Conservation (phyloP, 176 grass and related monocot genomes). For the Juncus effusus region DNA sequence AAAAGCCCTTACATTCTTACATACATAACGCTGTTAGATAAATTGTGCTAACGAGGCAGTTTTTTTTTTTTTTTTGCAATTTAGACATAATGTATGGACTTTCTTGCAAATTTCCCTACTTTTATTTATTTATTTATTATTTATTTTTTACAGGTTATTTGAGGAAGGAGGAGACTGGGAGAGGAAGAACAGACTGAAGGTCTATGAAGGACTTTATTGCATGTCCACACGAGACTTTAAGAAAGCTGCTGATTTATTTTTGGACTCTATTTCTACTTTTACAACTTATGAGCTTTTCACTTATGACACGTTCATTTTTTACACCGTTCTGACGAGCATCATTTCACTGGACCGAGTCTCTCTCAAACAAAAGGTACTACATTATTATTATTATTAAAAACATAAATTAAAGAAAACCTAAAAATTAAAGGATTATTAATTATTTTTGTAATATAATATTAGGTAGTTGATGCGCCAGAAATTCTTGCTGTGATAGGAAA, state of each 20-base stretch:
- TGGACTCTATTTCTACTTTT: constrained; percentile 98
- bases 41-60: no score
- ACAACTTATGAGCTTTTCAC: constrained; percentile 89
- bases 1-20: no score
- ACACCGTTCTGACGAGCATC: constrained; percentile 85
- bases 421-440: no score
- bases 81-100: constrained; percentile 3
- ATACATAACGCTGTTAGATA: no score
- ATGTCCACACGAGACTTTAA: constrained; percentile 94
- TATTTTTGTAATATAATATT: constrained; percentile 18
- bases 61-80: neutral
- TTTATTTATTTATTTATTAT: constrained; percentile 20
- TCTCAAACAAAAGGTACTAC: constrained; percentile 74
- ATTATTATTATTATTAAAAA: neutral
- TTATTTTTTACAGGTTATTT: constrained; percentile 60
- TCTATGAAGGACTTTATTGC: constrained; percentile 94
- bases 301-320: constrained; percentile 95
- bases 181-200: constrained; percentile 97
- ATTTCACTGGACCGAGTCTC: constrained; percentile 95
- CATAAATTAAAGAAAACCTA: neutral
- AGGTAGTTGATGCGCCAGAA: constrained; percentile 96
- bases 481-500: constrained; percentile 91
- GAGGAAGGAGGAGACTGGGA: constrained; percentile 99
- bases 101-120: constrained; percentile 13
- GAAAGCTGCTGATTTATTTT: constrained; percentile 87